These are phyloP conservation scores for Fusarium avenaceum DNA, from an alignment of 2,329 filamentous ascomycete species.

Conservation along the genomic window DNA sequence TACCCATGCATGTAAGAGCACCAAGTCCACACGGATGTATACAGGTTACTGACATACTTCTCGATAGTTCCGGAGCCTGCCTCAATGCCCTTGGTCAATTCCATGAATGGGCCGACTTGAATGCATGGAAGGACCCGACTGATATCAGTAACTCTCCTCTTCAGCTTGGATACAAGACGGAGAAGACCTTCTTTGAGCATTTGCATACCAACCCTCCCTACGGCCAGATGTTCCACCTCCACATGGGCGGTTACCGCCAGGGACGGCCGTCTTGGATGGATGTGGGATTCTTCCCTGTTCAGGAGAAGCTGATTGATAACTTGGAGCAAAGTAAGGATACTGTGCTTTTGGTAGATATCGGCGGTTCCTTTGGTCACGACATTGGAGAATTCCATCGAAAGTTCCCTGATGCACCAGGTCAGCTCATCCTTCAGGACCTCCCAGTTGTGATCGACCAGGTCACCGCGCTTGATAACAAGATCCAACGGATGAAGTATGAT, in stretches of 20 bases:
- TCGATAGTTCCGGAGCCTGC: constrained; percentile 27
- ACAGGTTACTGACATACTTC: accelerated
- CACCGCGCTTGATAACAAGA: constrained; percentile 46
- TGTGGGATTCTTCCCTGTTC: constrained; percentile 53
- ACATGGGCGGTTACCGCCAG: constrained; percentile 56
- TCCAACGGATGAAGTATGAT: constrained; percentile 58
- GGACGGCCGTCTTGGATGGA: constrained; percentile 55
- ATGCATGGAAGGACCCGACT: constrained; percentile 50
- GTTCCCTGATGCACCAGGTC: constrained; percentile 56
- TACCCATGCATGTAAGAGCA: constrained; percentile 52
- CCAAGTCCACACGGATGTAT: background rate
- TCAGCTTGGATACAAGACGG: constrained; percentile 53
- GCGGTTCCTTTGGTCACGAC: constrained; percentile 55
- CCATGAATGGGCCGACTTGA: constrained; percentile 50
- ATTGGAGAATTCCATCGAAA: constrained; percentile 52
- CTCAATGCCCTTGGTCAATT: constrained; percentile 46
- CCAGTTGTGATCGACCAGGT: constrained; percentile 56
- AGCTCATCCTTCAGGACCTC: constrained; percentile 64
- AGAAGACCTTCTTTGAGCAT: constrained; percentile 54
- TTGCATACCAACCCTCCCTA: constrained; percentile 49
- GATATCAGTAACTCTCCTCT: constrained; percentile 50
- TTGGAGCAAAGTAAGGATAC: constrained; percentile 47
- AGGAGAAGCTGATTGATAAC: constrained; percentile 51
- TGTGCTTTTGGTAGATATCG: constrained; percentile 54
- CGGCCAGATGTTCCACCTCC: constrained; percentile 55